Evolutionary conservation across 331 rosid species (phyloP), one percentile per base, ranked within the genome.

Genomic region (Pyrus hybrid): DNA sequence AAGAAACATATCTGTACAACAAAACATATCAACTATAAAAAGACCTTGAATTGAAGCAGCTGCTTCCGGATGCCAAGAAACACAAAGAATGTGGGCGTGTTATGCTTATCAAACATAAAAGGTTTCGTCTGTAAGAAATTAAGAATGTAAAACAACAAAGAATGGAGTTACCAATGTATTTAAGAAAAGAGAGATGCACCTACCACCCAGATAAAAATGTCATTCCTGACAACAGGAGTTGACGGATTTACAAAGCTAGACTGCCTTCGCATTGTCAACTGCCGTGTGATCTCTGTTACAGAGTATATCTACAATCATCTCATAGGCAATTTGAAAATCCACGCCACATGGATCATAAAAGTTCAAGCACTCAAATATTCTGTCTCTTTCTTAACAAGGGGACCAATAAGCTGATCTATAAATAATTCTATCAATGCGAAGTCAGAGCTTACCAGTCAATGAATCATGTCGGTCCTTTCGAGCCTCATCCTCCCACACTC

Each of bases 401-500:
- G 43, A 60, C 23, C 10, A 22, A 23, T 43, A 67, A 64, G 43
- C 33, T 7, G 70, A 69, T 23, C 43, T 6, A 29, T 29, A 54
- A 28, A 49, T 28, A 12, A 21, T 69, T 49, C 79, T 23, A 75
- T 14, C 45, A 57, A n/a, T 14, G 56, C 28, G 45, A 47, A 25
- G n/a, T 65, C 58, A 69, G 73, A 81, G 76, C 85, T 85, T 82
- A 94, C 99, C 91, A n/a, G 77, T 66, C 85, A 90, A 79, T 68
- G 82, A 80, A 79, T 86, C 49, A 72, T 83, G 92, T 67, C 69
- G 84, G 79, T 88, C 97, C 93, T 85, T 74, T 74, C 77, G 96
- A 80, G 97, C 96, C 80, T 87, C 95, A 29, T 88, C 88, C 72
- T 94, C 99, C 99, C 99, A 94, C 66, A 26, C 86, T 83, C 99